These are phyloP conservation scores for Botryobasidium botryosum DNA, from an alignment of 768 basidiomycete genomes.

Conservation along the genomic window DNA sequence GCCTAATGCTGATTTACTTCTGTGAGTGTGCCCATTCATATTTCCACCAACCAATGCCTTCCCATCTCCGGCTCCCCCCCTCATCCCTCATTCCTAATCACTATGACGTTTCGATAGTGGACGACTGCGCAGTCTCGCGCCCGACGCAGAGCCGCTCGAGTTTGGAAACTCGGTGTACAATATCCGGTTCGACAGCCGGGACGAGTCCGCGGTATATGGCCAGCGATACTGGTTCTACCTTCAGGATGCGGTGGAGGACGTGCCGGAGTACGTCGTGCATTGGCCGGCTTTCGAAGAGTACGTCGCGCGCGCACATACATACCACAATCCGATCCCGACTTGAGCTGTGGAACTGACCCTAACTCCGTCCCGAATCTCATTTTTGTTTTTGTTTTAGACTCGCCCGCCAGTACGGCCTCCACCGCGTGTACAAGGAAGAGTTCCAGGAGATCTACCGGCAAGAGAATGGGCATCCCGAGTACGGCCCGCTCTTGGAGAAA, in stretches of 20 bases:
- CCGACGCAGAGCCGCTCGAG: conserved; percentile 46
- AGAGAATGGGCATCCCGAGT: conserved; percentile 64
- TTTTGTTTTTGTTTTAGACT: conserved; percentile 31
- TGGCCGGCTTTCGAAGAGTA: conserved; percentile 88
- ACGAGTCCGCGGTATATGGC: conserved; percentile 48
- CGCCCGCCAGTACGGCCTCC: conserved; percentile 64
- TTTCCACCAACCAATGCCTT: too few relatives aligned
- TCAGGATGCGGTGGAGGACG: conserved; percentile 88
- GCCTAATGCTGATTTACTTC: conserved; percentile 67
- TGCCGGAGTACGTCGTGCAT: conserved; percentile 91
- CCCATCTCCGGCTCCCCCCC: too few relatives aligned
- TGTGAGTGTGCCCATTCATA: conserved; percentile 63
- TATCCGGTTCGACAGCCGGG: conserved; percentile 67
- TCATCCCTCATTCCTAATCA: not conserved
- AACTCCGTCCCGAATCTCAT: not conserved
- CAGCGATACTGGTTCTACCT: conserved; percentile 92
- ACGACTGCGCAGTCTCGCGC: conserved; percentile 47
- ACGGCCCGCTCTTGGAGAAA: conserved; percentile 59
- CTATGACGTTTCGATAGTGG: conserved; percentile 28
- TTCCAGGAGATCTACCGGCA: conserved; percentile 83
- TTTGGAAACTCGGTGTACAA: conserved; percentile 88
- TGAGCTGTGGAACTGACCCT: too few relatives aligned
- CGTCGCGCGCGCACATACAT: conserved; percentile 16
- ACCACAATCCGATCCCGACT: not conserved
- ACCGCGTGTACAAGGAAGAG: conserved; percentile 62